Base-by-base conservation (phyloP, 2,329 filamentous ascomycete species). In the Phialophora chinensis region DNA sequence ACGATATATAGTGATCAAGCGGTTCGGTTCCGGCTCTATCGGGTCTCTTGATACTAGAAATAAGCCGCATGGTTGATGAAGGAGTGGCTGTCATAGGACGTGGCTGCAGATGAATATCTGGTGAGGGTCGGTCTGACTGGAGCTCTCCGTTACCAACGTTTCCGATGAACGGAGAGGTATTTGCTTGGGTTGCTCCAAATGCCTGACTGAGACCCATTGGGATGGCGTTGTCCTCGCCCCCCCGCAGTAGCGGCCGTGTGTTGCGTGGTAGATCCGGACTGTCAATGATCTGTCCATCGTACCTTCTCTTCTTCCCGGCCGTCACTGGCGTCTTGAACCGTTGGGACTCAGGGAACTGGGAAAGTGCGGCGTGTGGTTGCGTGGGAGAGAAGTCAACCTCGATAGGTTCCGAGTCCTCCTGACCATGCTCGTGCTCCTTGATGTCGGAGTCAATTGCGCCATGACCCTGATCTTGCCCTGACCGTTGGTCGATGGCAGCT, bases 111-210 rank as follows among this genome's bases (percentile, higher is more conserved):
- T 81, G 78, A 23, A 83, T 73, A 68, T 81, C 79, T n/a, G 82
- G 82, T 1, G 82, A 84, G 3, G 82, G 82, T 58, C 81, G 79
- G 67, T 83, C 81, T 11, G 81, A 83, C 33, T 77, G 68, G 8
- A 76, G 72, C 52, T 81, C 81, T 2, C 75, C 75, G 6, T 76
- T 76, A 2, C 73, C 70, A 11, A 73, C 68, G 2, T n/a, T 8
- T 68, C 77, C 75, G 11, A 77, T 72, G 44, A 81, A 73, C 4
- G 82, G 82, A 11, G 82, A 83, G 2, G 82, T 82, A 27, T 78
- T 75, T 33, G 78, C 81, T 69, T 84, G 82, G 0, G 82, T 84
- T 25, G 79, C 78, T 62, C 77, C 79, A 72, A 84, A 84, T 1
- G 81, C 74, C 70, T 84, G 82, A 62, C 80, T 83, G 29, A 84